Conservation (phyloP, 2,329 filamentous ascomycete genomes). For the Fusarium sp. region DNA sequence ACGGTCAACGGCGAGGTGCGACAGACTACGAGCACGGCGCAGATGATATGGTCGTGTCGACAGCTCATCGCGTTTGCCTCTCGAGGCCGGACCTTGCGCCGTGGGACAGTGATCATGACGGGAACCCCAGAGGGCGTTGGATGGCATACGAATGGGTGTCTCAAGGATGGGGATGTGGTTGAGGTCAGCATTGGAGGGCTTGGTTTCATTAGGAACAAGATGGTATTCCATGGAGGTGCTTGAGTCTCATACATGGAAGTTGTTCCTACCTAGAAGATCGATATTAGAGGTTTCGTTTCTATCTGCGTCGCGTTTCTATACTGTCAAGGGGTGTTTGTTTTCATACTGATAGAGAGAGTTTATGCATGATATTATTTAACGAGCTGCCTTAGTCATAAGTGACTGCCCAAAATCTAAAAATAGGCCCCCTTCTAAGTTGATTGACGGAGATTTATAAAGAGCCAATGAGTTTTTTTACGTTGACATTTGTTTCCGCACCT, state of each 20-base stretch:
- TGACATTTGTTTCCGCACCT: too few relatives aligned
- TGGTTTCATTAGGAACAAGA: constrained; percentile 10
- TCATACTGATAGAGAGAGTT: neutral
- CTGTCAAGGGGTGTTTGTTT: neutral
- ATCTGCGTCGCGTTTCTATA: neutral
- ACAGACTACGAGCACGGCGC: constrained; percentile 5
- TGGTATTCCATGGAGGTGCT: constrained; percentile 1
- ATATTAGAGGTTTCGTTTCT: neutral
- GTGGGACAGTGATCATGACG: constrained; percentile 15
- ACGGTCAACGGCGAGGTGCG: constrained; percentile 12
- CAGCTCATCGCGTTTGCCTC: constrained; percentile 15
- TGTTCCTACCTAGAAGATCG: neutral
- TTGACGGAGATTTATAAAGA: too few relatives aligned
- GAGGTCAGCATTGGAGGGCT: constrained; percentile 6
- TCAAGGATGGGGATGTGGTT: constrained; percentile 5
- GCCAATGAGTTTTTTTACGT: too few relatives aligned
- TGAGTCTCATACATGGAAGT: neutral
- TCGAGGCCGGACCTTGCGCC: constrained; percentile 5
- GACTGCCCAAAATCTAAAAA: too few relatives aligned
- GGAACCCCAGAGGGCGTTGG: constrained; percentile 9
- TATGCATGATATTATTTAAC: too few relatives aligned
- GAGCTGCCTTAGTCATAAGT: too few relatives aligned
- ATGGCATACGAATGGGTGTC: constrained; percentile 4
- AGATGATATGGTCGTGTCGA: constrained; percentile 15
- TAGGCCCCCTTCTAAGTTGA: too few relatives aligned